Percentiles rank a stretch among this genome's conserved stretches.
Evolutionary conservation across 495 filamentous ascomycete genomes (phyloP).

Genomic region (Clohesyomyces aquaticus): DNA sequence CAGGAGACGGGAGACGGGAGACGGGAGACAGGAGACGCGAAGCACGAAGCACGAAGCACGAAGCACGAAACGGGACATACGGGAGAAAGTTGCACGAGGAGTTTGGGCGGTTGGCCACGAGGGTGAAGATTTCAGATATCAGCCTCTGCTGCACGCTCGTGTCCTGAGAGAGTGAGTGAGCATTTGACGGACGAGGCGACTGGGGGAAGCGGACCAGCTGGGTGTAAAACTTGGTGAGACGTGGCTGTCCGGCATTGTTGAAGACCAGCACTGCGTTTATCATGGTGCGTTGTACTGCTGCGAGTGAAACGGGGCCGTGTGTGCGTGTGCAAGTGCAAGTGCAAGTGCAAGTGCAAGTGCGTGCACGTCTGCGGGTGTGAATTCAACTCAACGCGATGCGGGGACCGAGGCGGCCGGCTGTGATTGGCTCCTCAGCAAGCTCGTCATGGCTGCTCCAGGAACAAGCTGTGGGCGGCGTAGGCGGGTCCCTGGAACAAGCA

Average conservation of each 20-base stretch:
- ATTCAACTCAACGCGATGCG: no score
- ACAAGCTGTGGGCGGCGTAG: no score
- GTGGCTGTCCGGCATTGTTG: constrained; percentile 95
- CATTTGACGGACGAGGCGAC: constrained; percentile 3
- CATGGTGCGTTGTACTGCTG: constrained; percentile 58
- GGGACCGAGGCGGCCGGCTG: constrained; percentile 2
- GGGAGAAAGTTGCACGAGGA: constrained; percentile 98
- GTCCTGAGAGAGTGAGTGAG: constrained; percentile 62
- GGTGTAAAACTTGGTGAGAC: constrained; percentile 98
- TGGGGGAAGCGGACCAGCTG: constrained; percentile 70
- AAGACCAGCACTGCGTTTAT: constrained; percentile 99
- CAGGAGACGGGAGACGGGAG: background rate
- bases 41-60: no score
- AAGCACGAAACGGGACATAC: no score
- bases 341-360: no score
- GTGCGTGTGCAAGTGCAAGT: background rate
- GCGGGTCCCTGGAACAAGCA: no score
- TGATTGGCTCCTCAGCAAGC: background rate
- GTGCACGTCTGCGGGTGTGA: background rate
- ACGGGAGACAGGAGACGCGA: background rate
- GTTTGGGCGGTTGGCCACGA: constrained; percentile 83
- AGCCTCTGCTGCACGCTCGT: constrained; percentile 94
- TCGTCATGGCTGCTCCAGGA: no score
- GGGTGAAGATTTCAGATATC: constrained; percentile 96
- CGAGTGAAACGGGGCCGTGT: background rate